These are phyloP conservation scores for Aspergillus sp. DNA, from an alignment of 2,329 filamentous ascomycete genomes.

Conservation along the genomic window DNA sequence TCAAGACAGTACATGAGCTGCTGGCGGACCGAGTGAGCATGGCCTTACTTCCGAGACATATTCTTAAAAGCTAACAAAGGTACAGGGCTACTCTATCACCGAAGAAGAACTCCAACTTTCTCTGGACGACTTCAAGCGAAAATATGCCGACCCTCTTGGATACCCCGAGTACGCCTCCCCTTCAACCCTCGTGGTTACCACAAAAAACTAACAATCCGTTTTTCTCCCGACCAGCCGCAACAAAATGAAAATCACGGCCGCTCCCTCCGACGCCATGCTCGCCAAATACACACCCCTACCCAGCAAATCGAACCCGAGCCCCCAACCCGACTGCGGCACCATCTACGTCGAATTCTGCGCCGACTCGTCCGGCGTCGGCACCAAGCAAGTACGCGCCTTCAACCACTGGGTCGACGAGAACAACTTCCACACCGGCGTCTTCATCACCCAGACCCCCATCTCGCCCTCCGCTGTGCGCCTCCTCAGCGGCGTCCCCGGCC, in stretches of 20 bases:
- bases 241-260: slow-evolving; percentile 83
- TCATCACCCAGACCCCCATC: slow-evolving; percentile 79
- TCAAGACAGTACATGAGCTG: slow-evolving; percentile 94
- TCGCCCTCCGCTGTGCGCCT: slow-evolving; percentile 86
- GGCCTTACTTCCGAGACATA: neutral
- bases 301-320: slow-evolving; percentile 68
- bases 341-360: slow-evolving; percentile 92
- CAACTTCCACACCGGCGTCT: slow-evolving; percentile 85
- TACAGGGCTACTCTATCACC: slow-evolving; percentile 85
- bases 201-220: neutral
- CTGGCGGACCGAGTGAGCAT: slow-evolving; percentile 76
- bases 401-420: slow-evolving; percentile 76
- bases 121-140: slow-evolving; percentile 73
- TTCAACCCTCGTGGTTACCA: neutral
- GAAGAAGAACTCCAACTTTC: slow-evolving; percentile 86
- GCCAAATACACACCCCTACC: slow-evolving; percentile 75
- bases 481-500: slow-evolving; percentile 72
- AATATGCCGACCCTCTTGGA: slow-evolving; percentile 72
- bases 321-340: slow-evolving; percentile 73
- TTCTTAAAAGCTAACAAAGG: slow-evolving; percentile 13
- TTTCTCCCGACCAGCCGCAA: slow-evolving; percentile 59
- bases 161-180: slow-evolving; percentile 63
- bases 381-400: slow-evolving; percentile 89
- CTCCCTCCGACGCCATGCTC: slow-evolving; percentile 80
- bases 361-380: slow-evolving; percentile 72